Percentiles rank a stretch among this genome's conserved stretches.
Evolutionary conservation across 768 basidiomycete genomes (phyloP).

Genomic region (Russula brevipes): DNA sequence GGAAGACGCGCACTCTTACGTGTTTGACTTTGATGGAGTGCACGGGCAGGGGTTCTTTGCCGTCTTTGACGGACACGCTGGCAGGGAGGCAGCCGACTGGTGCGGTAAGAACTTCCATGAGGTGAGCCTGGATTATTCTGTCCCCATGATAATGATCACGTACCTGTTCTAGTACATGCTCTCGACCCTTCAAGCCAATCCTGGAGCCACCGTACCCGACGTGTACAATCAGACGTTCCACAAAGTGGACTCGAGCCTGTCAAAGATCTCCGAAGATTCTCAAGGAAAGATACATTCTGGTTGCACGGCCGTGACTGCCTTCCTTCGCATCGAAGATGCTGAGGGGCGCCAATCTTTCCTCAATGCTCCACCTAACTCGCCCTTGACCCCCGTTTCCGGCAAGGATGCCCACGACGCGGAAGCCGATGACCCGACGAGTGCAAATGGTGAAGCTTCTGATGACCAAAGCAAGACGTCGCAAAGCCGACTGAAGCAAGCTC

Average conservation of each 20-base stretch:
- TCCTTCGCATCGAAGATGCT: slow-evolving; percentile 85
- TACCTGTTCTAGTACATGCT: slow-evolving; percentile 51
- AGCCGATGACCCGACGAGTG: slow-evolving; percentile 4
- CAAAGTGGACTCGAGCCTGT: slow-evolving; percentile 78
- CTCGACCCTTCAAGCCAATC: slow-evolving; percentile 56
- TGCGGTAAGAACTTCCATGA: slow-evolving; percentile 95
- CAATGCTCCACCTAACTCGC: slow-evolving; percentile 7
- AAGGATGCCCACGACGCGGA: slow-evolving; percentile 1
- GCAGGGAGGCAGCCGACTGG: slow-evolving; percentile 99
- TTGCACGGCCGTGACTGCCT: slow-evolving; percentile 94
- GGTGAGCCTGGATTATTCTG: slow-evolving; percentile 39
- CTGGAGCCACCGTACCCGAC: slow-evolving; percentile 67
- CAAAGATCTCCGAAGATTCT: slow-evolving; percentile 77
- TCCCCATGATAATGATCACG: slow-evolving; percentile 1
- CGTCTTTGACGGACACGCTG: slow-evolving; percentile 97
- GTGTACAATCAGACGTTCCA: slow-evolving; percentile 93
- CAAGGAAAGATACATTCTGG: slow-evolving; percentile 94
- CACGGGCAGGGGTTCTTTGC: slow-evolving; percentile 98
- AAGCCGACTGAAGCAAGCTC: slow-evolving; percentile 17
- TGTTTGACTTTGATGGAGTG: slow-evolving; percentile 87
- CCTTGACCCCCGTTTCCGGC: not conserved
- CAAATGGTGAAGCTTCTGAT: slow-evolving; percentile 14
- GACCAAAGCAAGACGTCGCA: slow-evolving; percentile 16
- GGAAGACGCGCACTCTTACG: slow-evolving; percentile 97
- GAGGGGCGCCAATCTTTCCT: slow-evolving; percentile 70